Evolutionary conservation across 2,329 filamentous ascomycete genomes (phyloP).

Genomic region (Penicillium sp.): DNA sequence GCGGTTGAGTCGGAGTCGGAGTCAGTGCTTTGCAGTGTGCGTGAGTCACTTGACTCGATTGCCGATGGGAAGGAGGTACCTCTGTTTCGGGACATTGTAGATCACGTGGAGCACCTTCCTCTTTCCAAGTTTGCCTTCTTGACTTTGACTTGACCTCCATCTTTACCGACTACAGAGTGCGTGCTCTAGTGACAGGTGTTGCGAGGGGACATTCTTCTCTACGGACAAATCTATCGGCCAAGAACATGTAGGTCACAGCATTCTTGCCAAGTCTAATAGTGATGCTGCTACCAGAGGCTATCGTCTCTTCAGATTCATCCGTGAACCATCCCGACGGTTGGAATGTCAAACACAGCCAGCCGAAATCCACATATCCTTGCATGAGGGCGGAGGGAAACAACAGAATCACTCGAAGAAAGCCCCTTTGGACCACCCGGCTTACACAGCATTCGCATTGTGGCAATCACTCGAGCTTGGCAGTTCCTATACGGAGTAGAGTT

Average conservation of each 20-base stretch:
- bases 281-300: not conserved
- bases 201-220: not conserved
- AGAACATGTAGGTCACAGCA: not conserved
- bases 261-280: conserved; percentile 10
- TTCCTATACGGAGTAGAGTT: not conserved
- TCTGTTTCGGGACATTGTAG: not conserved
- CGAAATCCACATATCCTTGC: conserved; percentile 3
- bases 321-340: not conserved
- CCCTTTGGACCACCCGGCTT: not conserved
- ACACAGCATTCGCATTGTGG: conserved; percentile 5
- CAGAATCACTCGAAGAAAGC: not conserved
- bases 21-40: not conserved
- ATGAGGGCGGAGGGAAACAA: not conserved
- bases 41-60: not conserved
- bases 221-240: not conserved
- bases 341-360: not conserved
- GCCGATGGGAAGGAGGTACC: not conserved
- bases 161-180: not conserved
- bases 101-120: conserved; percentile 1
- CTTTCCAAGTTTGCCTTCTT: not conserved
- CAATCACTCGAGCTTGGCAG: conserved; percentile 3
- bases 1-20: not conserved
- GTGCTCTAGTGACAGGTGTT: not conserved
- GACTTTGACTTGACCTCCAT: not conserved
- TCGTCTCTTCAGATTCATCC: not conserved